Conservation (phyloP, 768 basidiomycete species). For the Thelephora ganbajun region DNA sequence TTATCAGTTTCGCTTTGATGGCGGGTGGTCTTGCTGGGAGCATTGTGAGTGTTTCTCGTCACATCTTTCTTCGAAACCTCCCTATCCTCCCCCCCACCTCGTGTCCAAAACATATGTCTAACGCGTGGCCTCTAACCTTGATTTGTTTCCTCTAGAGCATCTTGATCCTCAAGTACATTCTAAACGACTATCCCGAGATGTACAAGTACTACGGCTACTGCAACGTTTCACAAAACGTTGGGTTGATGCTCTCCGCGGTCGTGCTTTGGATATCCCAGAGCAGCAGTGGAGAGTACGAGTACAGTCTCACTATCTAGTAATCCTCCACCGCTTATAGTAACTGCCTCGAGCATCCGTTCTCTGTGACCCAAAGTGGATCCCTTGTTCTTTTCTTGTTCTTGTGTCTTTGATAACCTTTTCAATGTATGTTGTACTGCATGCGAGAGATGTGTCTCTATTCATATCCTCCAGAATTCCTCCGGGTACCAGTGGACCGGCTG, state of each 20-base stretch:
- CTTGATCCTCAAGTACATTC: constrained; percentile 80
- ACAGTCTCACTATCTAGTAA: constrained; percentile 42
- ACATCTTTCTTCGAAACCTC: not conserved
- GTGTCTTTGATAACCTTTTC: no score
- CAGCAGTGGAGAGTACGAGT: constrained; percentile 80
- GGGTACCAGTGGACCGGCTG: no score
- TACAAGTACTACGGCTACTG: constrained; percentile 89
- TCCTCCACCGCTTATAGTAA: not conserved
- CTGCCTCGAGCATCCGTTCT: no score
- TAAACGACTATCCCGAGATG: constrained; percentile 56
- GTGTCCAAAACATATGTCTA: no score
- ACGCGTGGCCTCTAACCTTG: not conserved
- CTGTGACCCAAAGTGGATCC: no score
- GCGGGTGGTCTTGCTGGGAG: constrained; percentile 97
- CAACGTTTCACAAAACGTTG: constrained; percentile 88
- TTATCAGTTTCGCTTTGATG: constrained; percentile 94
- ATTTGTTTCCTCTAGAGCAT: constrained; percentile 42
- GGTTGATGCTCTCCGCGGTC: constrained; percentile 72
- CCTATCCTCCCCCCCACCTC: not conserved
- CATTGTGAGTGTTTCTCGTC: constrained; percentile 45
- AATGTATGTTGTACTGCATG: no score
- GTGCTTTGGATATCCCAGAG: constrained; percentile 90
- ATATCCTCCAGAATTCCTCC: no score
- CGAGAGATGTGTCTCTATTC: no score
- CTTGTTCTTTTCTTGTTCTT: no score